Evolutionary conservation across 148 eudicot species (phyloP).

Genomic region (Rhododendron simsii): DNA sequence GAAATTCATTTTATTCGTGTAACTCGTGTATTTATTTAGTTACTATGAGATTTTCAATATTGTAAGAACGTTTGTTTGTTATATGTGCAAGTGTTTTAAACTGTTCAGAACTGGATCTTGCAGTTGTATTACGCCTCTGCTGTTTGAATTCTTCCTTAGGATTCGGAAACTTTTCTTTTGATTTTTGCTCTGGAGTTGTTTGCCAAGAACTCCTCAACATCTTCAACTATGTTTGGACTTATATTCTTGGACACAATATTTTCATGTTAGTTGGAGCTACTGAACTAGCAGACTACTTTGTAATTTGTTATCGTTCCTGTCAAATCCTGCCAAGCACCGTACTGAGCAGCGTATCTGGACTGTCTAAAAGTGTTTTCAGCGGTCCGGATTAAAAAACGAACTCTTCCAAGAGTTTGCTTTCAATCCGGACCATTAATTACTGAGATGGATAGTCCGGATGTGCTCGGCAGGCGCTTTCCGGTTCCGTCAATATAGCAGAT

Average conservation of each 20-base stretch:
- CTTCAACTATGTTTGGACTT: not conserved
- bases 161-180: not conserved
- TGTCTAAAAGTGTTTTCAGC: no score
- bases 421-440: no score
- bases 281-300: not conserved
- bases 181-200: not conserved
- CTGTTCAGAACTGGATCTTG: not conserved
- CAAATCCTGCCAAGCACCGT: no score
- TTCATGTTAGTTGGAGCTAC: not conserved
- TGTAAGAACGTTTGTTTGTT: not conserved
- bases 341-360: no score
- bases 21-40: not conserved
- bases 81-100: not conserved
- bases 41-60: not conserved
- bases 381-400: no score
- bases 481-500: no score
- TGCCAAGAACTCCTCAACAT: not conserved
- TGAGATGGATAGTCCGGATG: no score
- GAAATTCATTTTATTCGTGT: constrained; percentile 12
- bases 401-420: no score
- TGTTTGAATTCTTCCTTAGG: not conserved
- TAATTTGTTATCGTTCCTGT: no score
- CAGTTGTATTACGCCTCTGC: not conserved
- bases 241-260: not conserved
- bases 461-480: no score